Conservation (phyloP, 2,329 filamentous ascomycete genomes). For the Aureobasidium vineae region DNA sequence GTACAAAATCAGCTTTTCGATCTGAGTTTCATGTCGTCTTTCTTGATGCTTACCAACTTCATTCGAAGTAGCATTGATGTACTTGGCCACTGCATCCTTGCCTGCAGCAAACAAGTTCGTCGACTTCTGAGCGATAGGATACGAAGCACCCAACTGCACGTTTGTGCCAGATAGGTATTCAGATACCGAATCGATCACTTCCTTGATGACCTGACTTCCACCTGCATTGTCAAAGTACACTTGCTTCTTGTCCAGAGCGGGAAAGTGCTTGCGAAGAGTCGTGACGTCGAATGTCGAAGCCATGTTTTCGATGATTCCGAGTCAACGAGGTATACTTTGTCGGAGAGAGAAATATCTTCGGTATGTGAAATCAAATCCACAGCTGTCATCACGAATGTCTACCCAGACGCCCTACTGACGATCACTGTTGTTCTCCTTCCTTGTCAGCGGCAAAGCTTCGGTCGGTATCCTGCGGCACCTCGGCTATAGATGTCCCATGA, state of each 20-base stretch:
- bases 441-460: slow-evolving; percentile 16
- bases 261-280: slow-evolving; percentile 61
- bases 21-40: not conserved
- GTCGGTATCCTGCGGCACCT: slow-evolving; percentile 9
- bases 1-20: not conserved
- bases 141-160: slow-evolving; percentile 72
- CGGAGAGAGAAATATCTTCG: too few relatives aligned
- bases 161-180: slow-evolving; percentile 60
- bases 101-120: slow-evolving; percentile 60
- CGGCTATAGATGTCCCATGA: slow-evolving; percentile 11
- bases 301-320: slow-evolving; percentile 29
- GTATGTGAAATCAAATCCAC: not conserved
- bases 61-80: slow-evolving; percentile 64
- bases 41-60: slow-evolving; percentile 54
- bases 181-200: slow-evolving; percentile 62
- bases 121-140: slow-evolving; percentile 59
- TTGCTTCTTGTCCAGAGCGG: slow-evolving; percentile 64
- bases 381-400: slow-evolving; percentile 19
- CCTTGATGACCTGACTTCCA: slow-evolving; percentile 66
- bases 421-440: slow-evolving; percentile 24
- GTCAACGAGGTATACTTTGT: not conserved
- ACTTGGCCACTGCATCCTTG: slow-evolving; percentile 64
- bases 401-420: slow-evolving; percentile 3
- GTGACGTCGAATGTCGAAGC: slow-evolving; percentile 53
- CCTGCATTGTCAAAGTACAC: slow-evolving; percentile 78